Evolutionary conservation across 179 eudicot species (phyloP), one percentile per base, ranked within the genome.

Genomic region (Silene vulgaris): DNA sequence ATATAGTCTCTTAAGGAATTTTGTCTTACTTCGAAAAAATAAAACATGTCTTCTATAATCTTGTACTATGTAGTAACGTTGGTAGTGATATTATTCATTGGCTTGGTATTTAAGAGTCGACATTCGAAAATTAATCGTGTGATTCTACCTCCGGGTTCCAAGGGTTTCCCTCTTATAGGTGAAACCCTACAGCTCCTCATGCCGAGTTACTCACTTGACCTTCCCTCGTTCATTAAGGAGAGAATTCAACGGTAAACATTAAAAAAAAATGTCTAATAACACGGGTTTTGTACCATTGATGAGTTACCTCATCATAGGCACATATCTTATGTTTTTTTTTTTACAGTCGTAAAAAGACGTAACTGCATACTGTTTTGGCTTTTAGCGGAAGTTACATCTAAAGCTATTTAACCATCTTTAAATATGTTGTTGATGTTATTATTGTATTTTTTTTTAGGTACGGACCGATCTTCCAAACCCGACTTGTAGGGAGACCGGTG

Each of bases 391-490:
- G n/a, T n/a, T n/a, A n/a, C n/a, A n/a, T n/a, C n/a, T n/a, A n/a
- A n/a, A n/a, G n/a, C n/a, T n/a, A n/a, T n/a, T n/a, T n/a, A n/a
- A n/a, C n/a, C n/a, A n/a, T n/a, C n/a, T n/a, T n/a, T n/a, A n/a
- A n/a, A n/a, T 2, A 17, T 43, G 4, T 11, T 6, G 4, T 2
- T 13, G 37, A 21, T 35, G 17, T 4, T 62, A 4, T 76, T 70
- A 1, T 13, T 0, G 16, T 14, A 3, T 30, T 12, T 54, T 69
- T 30, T 72, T 37, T 32, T 35, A 86, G 89, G 71, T 84, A 85
- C 59, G 93, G 93, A 1, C 86, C 84, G 0, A 72, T 89, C 8
- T 87, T 89, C 79, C 81, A 75, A 60, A 89, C 93, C 16, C 85
- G 83, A 16, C 81, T 89, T 4, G 88, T 86, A 0, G 90, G 93